These are phyloP conservation scores for Fusarium keratoplasticum DNA, from an alignment of 2,329 filamentous ascomycete genomes.

Conservation along the genomic window DNA sequence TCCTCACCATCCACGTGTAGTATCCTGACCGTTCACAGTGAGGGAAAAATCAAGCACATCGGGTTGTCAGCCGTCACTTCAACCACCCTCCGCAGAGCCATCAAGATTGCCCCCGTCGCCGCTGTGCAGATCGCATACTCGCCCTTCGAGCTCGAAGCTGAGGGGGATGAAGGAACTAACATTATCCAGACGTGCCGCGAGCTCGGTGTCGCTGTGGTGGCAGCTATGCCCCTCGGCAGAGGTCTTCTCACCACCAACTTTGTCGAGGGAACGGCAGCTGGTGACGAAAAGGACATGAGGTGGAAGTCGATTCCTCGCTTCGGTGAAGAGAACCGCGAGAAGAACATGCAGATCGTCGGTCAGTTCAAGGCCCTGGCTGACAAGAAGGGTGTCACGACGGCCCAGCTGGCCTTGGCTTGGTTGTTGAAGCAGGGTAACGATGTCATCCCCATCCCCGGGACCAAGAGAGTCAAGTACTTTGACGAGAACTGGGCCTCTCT, in stretches of 20 bases:
- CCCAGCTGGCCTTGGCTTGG: slow-evolving; percentile 71
- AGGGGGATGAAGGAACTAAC: slow-evolving; percentile 56
- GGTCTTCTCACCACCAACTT: slow-evolving; percentile 67
- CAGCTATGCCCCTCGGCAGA: slow-evolving; percentile 70
- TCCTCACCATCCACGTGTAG: background rate
- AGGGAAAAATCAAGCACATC: slow-evolving; percentile 66
- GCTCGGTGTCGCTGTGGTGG: slow-evolving; percentile 67
- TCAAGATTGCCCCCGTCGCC: slow-evolving; percentile 60
- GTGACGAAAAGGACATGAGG: slow-evolving; percentile 4
- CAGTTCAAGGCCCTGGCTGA: slow-evolving; percentile 61
- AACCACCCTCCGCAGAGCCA: slow-evolving; percentile 61
- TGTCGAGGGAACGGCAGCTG: slow-evolving; percentile 56
- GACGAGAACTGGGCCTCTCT: slow-evolving; percentile 54
- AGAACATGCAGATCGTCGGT: slow-evolving; percentile 65
- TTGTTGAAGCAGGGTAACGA: slow-evolving; percentile 67
- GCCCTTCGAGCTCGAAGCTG: slow-evolving; percentile 68
- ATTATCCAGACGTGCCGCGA: slow-evolving; percentile 68
- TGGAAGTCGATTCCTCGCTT: slow-evolving; percentile 22
- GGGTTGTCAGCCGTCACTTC: slow-evolving; percentile 62
- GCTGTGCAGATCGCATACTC: slow-evolving; percentile 67
- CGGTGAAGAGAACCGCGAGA: slow-evolving; percentile 45
- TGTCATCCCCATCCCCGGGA: slow-evolving; percentile 65
- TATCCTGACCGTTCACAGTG: slow-evolving; percentile 32
- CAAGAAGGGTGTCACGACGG: slow-evolving; percentile 63
- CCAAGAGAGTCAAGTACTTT: slow-evolving; percentile 53